Evolutionary conservation across 805 yeast genomes (phyloP).

Genomic region (Candida namnaoensis): DNA sequence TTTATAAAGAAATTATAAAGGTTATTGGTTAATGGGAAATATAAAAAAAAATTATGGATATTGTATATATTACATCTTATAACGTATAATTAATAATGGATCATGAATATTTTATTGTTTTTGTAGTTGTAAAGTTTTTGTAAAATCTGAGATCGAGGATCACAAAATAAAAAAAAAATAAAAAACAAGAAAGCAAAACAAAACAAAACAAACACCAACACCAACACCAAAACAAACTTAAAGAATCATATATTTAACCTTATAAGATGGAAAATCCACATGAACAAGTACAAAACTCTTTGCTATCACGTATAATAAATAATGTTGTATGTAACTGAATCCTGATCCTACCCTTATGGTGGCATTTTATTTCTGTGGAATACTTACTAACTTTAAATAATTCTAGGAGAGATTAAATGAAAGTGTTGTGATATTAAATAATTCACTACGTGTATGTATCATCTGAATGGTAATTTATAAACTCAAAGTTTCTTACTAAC

Average conservation of each 20-base stretch:
- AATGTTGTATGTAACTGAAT: slow-evolving; percentile 48
- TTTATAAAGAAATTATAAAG: too few species aligned
- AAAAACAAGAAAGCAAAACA: not conserved
- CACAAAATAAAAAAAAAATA: too few species aligned
- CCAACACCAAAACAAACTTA: not conserved
- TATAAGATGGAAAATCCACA: slow-evolving; percentile 73
- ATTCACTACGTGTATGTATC: slow-evolving; percentile 35
- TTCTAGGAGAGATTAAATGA: slow-evolving; percentile 60
- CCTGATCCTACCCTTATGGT: too few species aligned
- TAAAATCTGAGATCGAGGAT: too few species aligned
- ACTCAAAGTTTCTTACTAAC: not conserved
- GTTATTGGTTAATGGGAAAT: too few species aligned
- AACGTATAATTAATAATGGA: too few species aligned
- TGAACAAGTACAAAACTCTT: slow-evolving; percentile 70
- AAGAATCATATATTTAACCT: too few species aligned
- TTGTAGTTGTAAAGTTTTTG: too few species aligned
- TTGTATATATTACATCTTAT: too few species aligned
- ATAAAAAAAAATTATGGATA: too few species aligned
- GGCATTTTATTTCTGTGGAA: too few species aligned
- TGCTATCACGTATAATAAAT: slow-evolving; percentile 66
- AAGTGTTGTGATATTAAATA: slow-evolving; percentile 57
- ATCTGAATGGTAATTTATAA: not conserved
- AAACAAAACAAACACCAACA: not conserved
- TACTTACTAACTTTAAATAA: slow-evolving; percentile 1
- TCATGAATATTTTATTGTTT: too few species aligned